A percentile compares a stretch with the other conserved stretches of the same genome.
phyloP scores from a whole-genome alignment of 495 filamentous ascomycete species.

The Podospora pseudoanserina region DNA sequence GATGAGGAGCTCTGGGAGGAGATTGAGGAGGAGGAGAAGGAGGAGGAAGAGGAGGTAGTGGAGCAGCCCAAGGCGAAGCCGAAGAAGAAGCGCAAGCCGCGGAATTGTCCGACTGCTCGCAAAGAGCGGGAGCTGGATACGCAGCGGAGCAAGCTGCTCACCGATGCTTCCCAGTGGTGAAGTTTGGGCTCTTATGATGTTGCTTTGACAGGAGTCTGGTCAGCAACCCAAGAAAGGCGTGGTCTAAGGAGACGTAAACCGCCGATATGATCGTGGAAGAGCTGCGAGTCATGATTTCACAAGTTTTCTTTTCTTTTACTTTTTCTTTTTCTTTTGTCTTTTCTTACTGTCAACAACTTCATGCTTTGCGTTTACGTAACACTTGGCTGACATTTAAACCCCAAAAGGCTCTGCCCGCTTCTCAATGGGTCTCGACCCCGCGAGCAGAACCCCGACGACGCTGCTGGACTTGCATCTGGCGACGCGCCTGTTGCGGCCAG shows the following conservation, averaged over 20 bases:
- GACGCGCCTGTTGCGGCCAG: slow-evolving; percentile 39
- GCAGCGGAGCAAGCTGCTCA: neutral
- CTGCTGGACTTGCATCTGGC: slow-evolving; percentile 52
- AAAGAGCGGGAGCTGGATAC: neutral
- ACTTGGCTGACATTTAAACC: slow-evolving; percentile 35
- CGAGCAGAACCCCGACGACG: slow-evolving; percentile 55
- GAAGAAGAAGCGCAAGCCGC: neutral
- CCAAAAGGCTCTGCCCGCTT: slow-evolving; percentile 68
- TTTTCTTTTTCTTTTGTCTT: neutral
- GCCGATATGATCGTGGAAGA: too few species aligned
- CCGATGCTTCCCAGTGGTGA: neutral
- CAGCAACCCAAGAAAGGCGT: neutral
- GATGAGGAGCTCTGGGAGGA: neutral
- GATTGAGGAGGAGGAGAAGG: neutral
- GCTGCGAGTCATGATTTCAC: neutral
- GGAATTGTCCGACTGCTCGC: neutral
- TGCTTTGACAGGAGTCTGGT: neutral
- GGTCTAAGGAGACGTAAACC: neutral
- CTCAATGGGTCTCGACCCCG: slow-evolving; percentile 82
- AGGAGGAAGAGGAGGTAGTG: neutral
- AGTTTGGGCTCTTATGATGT: neutral
- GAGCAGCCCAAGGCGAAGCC: neutral
- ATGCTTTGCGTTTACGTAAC: neutral
- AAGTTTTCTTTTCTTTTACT: neutral
- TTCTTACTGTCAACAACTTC: neutral